Conservation (phyloP, 2,329 filamentous ascomycete genomes). For the Blastomyces percursus region DNA sequence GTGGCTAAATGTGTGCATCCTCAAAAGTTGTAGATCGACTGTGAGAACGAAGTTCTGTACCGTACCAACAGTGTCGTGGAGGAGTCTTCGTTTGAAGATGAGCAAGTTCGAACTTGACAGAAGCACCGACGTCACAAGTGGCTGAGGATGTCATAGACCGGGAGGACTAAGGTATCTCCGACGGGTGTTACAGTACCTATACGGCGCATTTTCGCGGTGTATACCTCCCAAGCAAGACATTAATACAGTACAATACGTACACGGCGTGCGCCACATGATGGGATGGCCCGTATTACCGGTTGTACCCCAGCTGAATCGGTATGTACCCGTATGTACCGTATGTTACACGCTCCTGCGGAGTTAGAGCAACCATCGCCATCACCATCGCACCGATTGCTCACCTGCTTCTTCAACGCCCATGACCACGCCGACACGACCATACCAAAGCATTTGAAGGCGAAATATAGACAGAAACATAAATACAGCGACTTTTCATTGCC, state of each 20-base stretch:
- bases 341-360: neutral
- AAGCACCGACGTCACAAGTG: conserved; percentile 6
- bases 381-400: too few species aligned
- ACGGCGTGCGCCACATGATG: neutral
- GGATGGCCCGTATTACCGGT: neutral
- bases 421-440: neutral
- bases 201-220: neutral
- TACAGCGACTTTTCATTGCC: neutral
- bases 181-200: neutral
- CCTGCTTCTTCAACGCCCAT: neutral
- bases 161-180: neutral
- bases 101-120: too few species aligned
- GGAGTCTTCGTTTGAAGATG: too few species aligned
- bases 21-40: neutral
- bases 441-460: neutral
- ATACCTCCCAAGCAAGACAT: neutral
- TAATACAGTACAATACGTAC: neutral
- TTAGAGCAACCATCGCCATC: neutral
- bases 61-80: neutral
- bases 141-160: conserved; percentile 1
- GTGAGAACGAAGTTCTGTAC: neutral
- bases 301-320: neutral
- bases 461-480: neutral
- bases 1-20: neutral
- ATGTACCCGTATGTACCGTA: neutral